Percentiles rank a stretch among this genome's conserved stretches.
These are phyloP conservation scores for Podila horticola DNA, from an alignment of 192 early-diverging fungal genomes.

Conservation along the genomic window DNA sequence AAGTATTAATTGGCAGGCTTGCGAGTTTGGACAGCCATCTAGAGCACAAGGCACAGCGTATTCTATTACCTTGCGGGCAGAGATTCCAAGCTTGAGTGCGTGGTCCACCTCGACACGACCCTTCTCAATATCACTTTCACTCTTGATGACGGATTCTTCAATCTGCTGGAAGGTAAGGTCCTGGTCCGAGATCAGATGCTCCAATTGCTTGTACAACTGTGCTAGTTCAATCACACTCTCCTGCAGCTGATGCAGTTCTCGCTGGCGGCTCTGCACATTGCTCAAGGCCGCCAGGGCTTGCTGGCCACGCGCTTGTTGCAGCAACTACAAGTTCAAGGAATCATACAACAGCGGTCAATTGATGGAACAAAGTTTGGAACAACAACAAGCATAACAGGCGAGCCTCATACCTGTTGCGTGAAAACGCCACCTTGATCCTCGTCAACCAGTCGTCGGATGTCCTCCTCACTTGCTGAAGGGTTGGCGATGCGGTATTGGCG, in stretches of 20 bases:
- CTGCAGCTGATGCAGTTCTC: conserved; percentile 30
- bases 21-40: not conserved
- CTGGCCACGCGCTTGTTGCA: conserved; percentile 41
- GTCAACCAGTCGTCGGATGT: conserved; percentile 20
- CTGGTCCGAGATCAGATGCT: conserved; percentile 41
- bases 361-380: not conserved
- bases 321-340: conserved; percentile 2
- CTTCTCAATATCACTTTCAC: conserved; percentile 37
- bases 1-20: no score
- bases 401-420: conserved; percentile 32
- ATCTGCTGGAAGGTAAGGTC: conserved; percentile 36
- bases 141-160: conserved; percentile 22
- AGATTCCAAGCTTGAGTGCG: conserved; percentile 8
- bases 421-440: conserved; percentile 32
- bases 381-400: not conserved
- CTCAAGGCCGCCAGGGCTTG: conserved; percentile 32
- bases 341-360: not conserved
- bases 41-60: not conserved
- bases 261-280: conserved; percentile 36
- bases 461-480: conserved; percentile 38
- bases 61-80: conserved; percentile 29
- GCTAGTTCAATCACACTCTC: conserved; percentile 36
- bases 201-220: conserved; percentile 30
- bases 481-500: conserved; percentile 44
- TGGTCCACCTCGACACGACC: conserved; percentile 8